A percentile compares a stretch with the other conserved stretches of the same genome.
Evolutionary conservation across 257 asterid species (phyloP).

Genomic region (Rehmannia glutinosa): DNA sequence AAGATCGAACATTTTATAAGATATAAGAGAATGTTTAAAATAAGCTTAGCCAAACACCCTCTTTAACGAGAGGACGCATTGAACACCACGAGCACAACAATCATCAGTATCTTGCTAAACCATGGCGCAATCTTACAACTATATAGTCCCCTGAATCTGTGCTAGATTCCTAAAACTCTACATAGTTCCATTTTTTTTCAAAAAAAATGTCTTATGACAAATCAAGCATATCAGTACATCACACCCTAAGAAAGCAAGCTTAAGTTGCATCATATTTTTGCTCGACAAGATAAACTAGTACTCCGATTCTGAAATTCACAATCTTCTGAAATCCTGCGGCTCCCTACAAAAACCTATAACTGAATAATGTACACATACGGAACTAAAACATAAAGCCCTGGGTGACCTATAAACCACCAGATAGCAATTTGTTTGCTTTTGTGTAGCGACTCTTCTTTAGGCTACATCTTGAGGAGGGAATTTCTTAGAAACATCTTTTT

Average conservation of each 20-base stretch:
- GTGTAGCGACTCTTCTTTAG: slow-evolving; percentile 1
- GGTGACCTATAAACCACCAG: slow-evolving; percentile 19
- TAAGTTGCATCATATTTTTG: slow-evolving; percentile 20
- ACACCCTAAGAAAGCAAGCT: background rate
- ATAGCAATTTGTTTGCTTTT: background rate
- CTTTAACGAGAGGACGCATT: too few relatives aligned
- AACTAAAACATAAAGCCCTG: slow-evolving; percentile 17
- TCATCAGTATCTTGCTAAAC: background rate
- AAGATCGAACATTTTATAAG: too few relatives aligned
- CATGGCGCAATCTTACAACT: background rate
- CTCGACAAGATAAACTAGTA: slow-evolving; percentile 15
- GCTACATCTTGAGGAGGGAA: slow-evolving; percentile 37
- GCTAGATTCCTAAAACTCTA: slow-evolving; percentile 4
- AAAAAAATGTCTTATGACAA: slow-evolving; percentile 7
- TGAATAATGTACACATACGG: slow-evolving; percentile 36
- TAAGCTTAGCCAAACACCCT: too few relatives aligned
- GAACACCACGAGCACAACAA: too few relatives aligned
- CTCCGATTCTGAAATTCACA: slow-evolving; percentile 18
- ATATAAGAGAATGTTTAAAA: too few relatives aligned
- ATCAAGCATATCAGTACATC: slow-evolving; percentile 14
- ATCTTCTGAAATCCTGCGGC: slow-evolving; percentile 24
- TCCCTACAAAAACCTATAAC: slow-evolving; percentile 45
- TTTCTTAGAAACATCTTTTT: slow-evolving; percentile 29
- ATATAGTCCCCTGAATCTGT: background rate
- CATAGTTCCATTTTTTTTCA: background rate